Evolutionary conservation across 305 asterid species (phyloP).

Genomic region (Fraxinus nigra): DNA sequence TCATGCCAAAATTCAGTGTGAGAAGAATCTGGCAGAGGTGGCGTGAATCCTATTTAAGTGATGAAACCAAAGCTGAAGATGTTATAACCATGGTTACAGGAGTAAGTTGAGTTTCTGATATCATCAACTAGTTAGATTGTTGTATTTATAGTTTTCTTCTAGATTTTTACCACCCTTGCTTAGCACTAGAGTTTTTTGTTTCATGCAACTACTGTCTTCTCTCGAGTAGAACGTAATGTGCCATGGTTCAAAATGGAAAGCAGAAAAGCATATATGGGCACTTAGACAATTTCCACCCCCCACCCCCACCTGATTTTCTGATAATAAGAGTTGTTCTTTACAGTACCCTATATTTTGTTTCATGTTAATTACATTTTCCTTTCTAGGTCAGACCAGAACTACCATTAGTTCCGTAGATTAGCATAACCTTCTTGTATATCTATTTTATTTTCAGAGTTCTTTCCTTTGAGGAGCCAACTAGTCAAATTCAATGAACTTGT

Average conservation of each 20-base stretch:
- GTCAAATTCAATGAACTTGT: neutral
- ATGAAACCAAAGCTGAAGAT: constrained; percentile 51
- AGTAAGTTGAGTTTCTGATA: constrained; percentile 40
- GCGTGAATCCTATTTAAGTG: constrained; percentile 80
- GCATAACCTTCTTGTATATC: neutral
- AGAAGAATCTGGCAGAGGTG: constrained; percentile 98
- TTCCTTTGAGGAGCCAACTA: neutral
- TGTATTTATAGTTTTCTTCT: neutral
- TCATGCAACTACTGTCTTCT: neutral
- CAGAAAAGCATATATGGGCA: neutral
- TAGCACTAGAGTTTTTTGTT: no score
- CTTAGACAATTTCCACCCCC: neutral
- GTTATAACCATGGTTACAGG: constrained; percentile 90
- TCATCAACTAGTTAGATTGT: neutral
- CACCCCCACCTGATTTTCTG: neutral
- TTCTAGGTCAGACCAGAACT: neutral
- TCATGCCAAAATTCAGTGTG: constrained; percentile 93
- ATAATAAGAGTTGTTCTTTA: neutral
- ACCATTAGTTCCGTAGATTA: neutral
- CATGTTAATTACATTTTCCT: neutral
- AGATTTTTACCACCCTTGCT: neutral
- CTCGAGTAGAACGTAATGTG: neutral
- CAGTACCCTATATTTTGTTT: neutral
- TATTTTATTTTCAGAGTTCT: neutral
- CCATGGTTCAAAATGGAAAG: neutral